Conservation (phyloP, 331 rosid genomes). For the Phaseolus coccineus region DNA sequence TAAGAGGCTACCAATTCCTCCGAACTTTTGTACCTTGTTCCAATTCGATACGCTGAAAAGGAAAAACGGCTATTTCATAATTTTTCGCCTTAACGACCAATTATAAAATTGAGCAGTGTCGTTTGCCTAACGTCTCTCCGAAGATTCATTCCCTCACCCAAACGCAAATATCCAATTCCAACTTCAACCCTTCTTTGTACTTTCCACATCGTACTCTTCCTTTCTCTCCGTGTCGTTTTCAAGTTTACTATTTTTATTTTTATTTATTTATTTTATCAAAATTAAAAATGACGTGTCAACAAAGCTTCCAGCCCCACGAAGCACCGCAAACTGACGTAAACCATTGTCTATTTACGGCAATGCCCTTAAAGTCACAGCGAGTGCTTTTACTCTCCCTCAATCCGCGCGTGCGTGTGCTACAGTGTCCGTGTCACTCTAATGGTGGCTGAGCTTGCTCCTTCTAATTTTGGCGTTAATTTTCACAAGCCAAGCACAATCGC, state of each 20-base stretch:
- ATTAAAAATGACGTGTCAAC: slow-evolving; percentile 37
- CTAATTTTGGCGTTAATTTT: slow-evolving; percentile 41
- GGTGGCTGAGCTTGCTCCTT: slow-evolving; percentile 10
- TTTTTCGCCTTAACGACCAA: slow-evolving; percentile 4
- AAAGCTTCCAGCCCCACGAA: slow-evolving; percentile 25
- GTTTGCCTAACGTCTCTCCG: slow-evolving; percentile 52
- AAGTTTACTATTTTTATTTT: slow-evolving; percentile 6
- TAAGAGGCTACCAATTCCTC: slow-evolving; percentile 4
- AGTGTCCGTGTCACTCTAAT: slow-evolving; percentile 22
- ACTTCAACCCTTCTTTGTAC: not conserved
- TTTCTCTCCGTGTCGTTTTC: slow-evolving; percentile 37
- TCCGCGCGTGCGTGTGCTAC: slow-evolving; percentile 42
- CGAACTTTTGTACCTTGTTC: slow-evolving; percentile 2
- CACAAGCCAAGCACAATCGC: slow-evolving; percentile 44
- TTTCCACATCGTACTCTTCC: slow-evolving; percentile 4
- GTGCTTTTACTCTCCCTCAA: slow-evolving; percentile 25
- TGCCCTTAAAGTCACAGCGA: slow-evolving; percentile 43
- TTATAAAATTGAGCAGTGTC: slow-evolving; percentile 30
- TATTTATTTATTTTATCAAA: not conserved
- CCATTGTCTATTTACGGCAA: not conserved
- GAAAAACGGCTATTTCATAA: slow-evolving; percentile 14
- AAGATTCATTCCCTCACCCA: slow-evolving; percentile 41
- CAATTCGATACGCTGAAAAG: slow-evolving; percentile 9
- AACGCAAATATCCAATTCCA: slow-evolving; percentile 43
- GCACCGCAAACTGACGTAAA: slow-evolving; percentile 18